Evolutionary conservation across 176 grass and related monocot species (phyloP), one percentile per base, ranked within the genome.

Genomic region (Musa itinerans): DNA sequence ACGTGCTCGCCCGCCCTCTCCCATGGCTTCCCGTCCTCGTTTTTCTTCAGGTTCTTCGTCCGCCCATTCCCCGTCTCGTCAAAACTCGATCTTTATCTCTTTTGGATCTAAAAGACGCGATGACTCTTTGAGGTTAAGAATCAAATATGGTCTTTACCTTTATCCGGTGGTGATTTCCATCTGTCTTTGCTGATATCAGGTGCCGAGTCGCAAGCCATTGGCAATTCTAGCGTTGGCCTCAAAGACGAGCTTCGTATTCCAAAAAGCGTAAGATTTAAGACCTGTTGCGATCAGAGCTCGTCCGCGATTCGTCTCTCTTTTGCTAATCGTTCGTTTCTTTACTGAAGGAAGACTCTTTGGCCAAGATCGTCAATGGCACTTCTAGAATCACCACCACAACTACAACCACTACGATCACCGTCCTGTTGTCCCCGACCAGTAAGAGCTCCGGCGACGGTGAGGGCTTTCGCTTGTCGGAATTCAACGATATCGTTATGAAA

Each of bases 381-480:
- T 83, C 84, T 53, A 92, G 79, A 19, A 86, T 76, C 74, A 92
- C 74, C 20, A 79, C 79, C 50, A 82, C 81, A 58, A 84, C 56
- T 2, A 83, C 76, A 6, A 87, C 66, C 11, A 83, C 89, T 8
- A 84, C 74, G 54, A 82, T 79, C 17, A 79, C 83, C 34, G 29
- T 84, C 11, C 11, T 84, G 14, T 52, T 89, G n/a, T 83, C 82
- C 15, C 90, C 85, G 0, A 89, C 82, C 64, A 88, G 87, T 55
- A 88, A 66, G 83, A 85, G 73, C 68, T 49, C 87, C n/a, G 71
- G 72, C 66, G 84, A 93, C 48, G 93, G 87, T 69, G 83, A 85
- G 85, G 82, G 74, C 26, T 89, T 83, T 68, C 80, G 91, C 57
- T 92, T 98, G 74, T 90, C 86, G 72, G 94, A 93, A 74, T 91